Base-by-base conservation (phyloP, 345 rosid species). In the Hibiscus tridactylites region DNA sequence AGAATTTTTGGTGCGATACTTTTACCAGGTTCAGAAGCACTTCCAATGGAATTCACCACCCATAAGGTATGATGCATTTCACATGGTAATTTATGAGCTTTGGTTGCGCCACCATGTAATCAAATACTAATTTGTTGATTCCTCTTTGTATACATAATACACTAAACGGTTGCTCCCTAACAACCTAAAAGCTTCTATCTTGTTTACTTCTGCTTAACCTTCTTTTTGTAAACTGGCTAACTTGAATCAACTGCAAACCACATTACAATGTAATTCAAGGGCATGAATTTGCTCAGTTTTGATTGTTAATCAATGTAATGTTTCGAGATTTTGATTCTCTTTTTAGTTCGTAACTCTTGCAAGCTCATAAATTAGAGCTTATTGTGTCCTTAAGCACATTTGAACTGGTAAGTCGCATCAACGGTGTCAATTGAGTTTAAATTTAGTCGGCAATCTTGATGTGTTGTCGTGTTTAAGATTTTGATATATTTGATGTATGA, bases 21-120 rank as follows among this genome's bases (percentile, higher is more conserved):
- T 21, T 81, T 77, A 71, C 71, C 77, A 92, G 96, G 93, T 92
- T 53, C 98, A 92, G 65, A 90, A 92, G 82, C 97, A 96, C 80
- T 91, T 92, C 78, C 96, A 91, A n/a, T 96, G 98, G 99, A 91
- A 92, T 71, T 71, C 95, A 46, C 96, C 98, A 12, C 90, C 99
- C 0, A 15, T 87, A 56, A 85, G 83, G 73, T 83, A 76, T 4
- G 99, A 92, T 60, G 93, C 96, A 52, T 96, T 96, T 79, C 97
- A 96, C 78, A 92, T 92, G 98, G 90, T 92, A 73, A 89, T 96
- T 90, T 89, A 87, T 62, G 98, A 96, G 53, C 87, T 96, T 47
- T 96, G 99, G 99, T 78, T 91, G 79, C 95, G 97, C 61, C 98
- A 76, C 75, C 94, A 88, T 70, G 91, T 91, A 59, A 84, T 96